Evolutionary conservation across 2,329 filamentous ascomycete species (phyloP), one percentile per base, ranked within the genome.

Genomic region (Colletotrichum eleusines): DNA sequence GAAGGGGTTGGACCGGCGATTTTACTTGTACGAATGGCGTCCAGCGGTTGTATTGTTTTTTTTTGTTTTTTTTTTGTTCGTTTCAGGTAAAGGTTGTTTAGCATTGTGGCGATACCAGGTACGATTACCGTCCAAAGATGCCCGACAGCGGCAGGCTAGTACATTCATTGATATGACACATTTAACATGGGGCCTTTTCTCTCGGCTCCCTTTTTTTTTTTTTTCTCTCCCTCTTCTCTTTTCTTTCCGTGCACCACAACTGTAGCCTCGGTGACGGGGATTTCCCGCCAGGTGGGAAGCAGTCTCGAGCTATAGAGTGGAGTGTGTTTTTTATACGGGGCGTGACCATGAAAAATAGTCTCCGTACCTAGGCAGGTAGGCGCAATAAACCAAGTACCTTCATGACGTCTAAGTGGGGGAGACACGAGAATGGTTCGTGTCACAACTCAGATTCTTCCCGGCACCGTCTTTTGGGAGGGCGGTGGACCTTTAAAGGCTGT

Each of bases 401-500:
- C 11, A 44, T 20, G 6, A 1, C 5, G 11, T 12, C 40, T 20
- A 42, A 16, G 18, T 6, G 42, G 42, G 14, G 9, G 5, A 33
- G 18, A n/a, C n/a, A n/a, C n/a, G 7, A 12, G 42, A 8, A 20
- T n/a, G 9, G 18, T 8, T 14, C 20, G 12, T n/a, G 14, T 53
- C 20, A 60, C 33, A 66, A 2, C 9, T 4, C 38, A 31, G 63
- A 57, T 16, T 8, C n/a, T 59, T 5, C 53, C 67, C 9, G 55
- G 48, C 62, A 57, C 54, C 38, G 8, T 48, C 58, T 23, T 58
- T 16, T 40, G 14, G 14, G 38, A 6, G 77, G 69, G 31, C 7
- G 31, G 31, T 3, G 31, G 31, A 33, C n/a, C n/a, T n/a, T n/a
- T n/a, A 87, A 88, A 35, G 80, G 79, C 8, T 80, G 74, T 12